phyloP scores from a whole-genome alignment of 108 stramenopile genomes.

The Aurantiochytrium sp. region DNA sequence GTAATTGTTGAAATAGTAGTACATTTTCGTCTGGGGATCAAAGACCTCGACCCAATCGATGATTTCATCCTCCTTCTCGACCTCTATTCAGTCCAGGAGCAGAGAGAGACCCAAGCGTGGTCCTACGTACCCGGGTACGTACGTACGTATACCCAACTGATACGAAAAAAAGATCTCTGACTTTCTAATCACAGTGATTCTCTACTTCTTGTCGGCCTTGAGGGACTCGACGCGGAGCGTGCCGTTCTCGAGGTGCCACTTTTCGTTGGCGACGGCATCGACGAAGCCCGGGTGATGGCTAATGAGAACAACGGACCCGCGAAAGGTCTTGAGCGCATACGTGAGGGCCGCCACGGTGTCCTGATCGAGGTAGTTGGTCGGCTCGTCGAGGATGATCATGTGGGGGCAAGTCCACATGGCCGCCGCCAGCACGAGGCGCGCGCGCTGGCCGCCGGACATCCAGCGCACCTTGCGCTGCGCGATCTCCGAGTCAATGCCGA shows the following conservation, averaged over 20 bases:
- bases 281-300: neutral
- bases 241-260: conserved; percentile 4
- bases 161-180: too few relatives aligned
- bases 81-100: too few relatives aligned
- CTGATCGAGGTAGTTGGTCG: conserved; percentile 61
- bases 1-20: conserved; percentile 18
- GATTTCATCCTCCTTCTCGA: too few relatives aligned
- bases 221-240: neutral
- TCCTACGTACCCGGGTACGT: too few relatives aligned
- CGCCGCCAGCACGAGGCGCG: conserved; percentile 53
- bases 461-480: conserved; percentile 22
- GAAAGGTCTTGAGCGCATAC: neutral
- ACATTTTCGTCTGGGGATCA: neutral
- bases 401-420: conserved; percentile 60
- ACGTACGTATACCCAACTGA: too few relatives aligned
- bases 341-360: conserved; percentile 50
- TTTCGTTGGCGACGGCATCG: neutral
- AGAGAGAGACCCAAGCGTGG: too few relatives aligned
- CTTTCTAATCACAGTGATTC: too few relatives aligned
- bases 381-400: conserved; percentile 60
- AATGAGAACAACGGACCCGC: neutral
- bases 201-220: neutral
- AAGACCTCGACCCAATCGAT: neutral
- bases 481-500: conserved; percentile 38
- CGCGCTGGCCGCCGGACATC: conserved; percentile 56